A percentile compares a stretch with the other conserved stretches of the same genome.
Conservation (phyloP, 2,329 filamentous ascomycete species). For the Diaporthe longicolla region DNA sequence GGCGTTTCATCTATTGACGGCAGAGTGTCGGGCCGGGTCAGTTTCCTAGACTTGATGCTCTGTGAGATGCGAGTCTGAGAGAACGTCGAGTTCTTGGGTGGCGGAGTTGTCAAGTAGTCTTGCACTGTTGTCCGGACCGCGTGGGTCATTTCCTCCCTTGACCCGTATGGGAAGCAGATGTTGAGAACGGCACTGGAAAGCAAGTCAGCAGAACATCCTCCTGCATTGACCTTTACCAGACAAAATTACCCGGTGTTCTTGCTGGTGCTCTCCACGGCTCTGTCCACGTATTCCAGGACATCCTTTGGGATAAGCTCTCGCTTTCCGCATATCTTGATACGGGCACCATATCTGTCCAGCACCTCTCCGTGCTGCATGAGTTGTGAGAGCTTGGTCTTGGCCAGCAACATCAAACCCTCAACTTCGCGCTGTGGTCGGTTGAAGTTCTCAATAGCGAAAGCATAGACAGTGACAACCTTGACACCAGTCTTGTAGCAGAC, state of each 20-base stretch:
- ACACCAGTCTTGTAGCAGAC: constrained; percentile 98
- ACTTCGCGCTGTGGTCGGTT: constrained; percentile 97
- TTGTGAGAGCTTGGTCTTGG: constrained; percentile 93
- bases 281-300: constrained; percentile 89
- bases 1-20: constrained; percentile 66
- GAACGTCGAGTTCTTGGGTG: constrained; percentile 78
- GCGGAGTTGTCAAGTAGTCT: constrained; percentile 83
- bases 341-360: constrained; percentile 91
- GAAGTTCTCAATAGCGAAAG: constrained; percentile 99
- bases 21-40: constrained; percentile 60
- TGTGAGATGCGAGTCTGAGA: constrained; percentile 90
- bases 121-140: constrained; percentile 90
- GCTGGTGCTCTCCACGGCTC: constrained; percentile 87
- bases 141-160: constrained; percentile 92
- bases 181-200: constrained; percentile 75
- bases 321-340: constrained; percentile 87
- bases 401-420: constrained; percentile 96
- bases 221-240: neutral
- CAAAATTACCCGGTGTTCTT: constrained; percentile 80
- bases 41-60: constrained; percentile 81
- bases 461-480: constrained; percentile 96
- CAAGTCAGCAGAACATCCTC: constrained; percentile 36
- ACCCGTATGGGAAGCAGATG: constrained; percentile 98
- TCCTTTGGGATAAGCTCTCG: constrained; percentile 87
- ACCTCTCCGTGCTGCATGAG: constrained; percentile 93